Evolutionary conservation across 2,329 filamentous ascomycete genomes (phyloP), one percentile per base, ranked within the genome.

Genomic region (Exophiala oligosperma): DNA sequence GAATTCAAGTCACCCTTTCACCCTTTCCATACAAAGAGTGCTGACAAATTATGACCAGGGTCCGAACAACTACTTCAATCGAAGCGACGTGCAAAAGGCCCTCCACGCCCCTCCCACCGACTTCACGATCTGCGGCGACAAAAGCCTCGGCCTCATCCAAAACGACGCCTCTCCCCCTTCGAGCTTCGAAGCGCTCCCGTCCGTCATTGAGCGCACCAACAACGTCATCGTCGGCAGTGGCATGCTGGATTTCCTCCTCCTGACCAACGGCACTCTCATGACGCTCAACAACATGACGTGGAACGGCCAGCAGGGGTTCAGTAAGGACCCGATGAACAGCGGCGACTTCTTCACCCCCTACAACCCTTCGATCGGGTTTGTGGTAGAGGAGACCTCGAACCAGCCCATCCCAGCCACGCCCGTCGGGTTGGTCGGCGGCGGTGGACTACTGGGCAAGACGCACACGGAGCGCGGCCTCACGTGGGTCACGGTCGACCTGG

Each of bases 1-100:
- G 7, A 28, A 28, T 28, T 28, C 26, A 28, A 17, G 26, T 28
- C 7, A 7, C 26, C 12, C 9, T 43, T 43, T 7, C 21, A 5
- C 40, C 14, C 28, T 29, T 29, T 29, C 8, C 28, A 4, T 29
- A 8, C 28, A 29, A 29, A 29, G 17, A 17, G 17, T 17, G 17
- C 17, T 17, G 17, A 29, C 28, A 8, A 29, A 29, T 17, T 17
- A 29, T 29, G 28, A 29, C 28, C 76, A 74, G 0, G 88, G 87
- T 0, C 79, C 84, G 0, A 70, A 73, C 1, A 77, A 91, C 55
- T 83, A 81, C 70, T 83, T 82, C 72, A 79, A 82, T 67, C 77
- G 80, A 17, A 75, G 72, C 9, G 80, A 82, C 59, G 80, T 83
- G 3, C 75, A 81, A 61, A 62, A 68, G 44, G 79, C 79, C 2